A percentile compares a stretch with the other conserved stretches of the same genome.
Conservation (phyloP, 768 basidiomycete species). For the Rhodosporidiobolus odoratus region DNA sequence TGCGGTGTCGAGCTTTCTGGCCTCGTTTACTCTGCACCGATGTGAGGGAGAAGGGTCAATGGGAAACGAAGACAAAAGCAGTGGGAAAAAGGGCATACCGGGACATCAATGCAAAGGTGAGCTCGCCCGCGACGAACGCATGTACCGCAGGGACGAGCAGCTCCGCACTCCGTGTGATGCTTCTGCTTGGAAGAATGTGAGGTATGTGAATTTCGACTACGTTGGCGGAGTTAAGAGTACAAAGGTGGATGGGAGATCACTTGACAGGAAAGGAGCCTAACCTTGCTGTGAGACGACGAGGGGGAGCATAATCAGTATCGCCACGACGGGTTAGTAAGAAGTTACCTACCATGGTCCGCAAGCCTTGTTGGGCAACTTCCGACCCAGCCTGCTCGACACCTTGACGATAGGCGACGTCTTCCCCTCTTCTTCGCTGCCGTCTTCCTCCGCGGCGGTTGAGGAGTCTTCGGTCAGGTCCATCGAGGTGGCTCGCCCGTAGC, state of each 20-base stretch:
- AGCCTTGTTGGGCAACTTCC: not conserved
- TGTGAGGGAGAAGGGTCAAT: not conserved
- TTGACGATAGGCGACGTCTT: not conserved
- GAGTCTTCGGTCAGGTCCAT: not conserved
- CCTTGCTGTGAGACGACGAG: not conserved
- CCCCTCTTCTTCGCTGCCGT: not conserved
- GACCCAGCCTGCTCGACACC: not conserved
- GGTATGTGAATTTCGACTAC: not conserved
- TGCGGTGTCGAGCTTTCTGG: not conserved
- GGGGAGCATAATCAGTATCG: not conserved
- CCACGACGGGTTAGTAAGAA: not conserved
- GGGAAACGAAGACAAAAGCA: not conserved
- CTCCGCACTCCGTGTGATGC: not conserved
- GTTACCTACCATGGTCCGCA: not conserved
- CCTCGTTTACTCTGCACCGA: not conserved
- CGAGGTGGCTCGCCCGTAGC: not conserved
- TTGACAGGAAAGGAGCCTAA: not conserved
- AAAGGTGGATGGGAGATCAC: not conserved
- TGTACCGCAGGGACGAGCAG: not conserved
- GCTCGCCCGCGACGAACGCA: not conserved
- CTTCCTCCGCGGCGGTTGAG: not conserved
- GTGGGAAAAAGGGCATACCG: not conserved
- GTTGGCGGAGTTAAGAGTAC: not conserved
- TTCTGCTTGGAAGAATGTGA: not conserved
- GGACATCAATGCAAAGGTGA: not conserved